Base-by-base conservation (phyloP, 352 stramenopile genomes). In the Globisporangium solare region DNA sequence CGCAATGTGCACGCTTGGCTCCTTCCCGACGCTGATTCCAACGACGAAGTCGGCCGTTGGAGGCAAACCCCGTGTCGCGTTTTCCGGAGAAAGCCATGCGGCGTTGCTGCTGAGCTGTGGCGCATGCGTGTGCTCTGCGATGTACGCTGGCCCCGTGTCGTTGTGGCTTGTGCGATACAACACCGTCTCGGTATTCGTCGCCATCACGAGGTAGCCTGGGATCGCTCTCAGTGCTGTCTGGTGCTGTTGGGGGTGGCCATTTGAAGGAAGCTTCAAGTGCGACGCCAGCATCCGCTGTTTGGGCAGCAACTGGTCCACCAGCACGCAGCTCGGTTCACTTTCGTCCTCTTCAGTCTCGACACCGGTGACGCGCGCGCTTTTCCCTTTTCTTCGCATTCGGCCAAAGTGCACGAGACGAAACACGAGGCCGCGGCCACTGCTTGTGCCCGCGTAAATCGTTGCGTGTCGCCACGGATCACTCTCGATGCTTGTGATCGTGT, bases 401-500 rank as follows among this genome's bases (percentile, higher is more conserved):
- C 54, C 60, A 24, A 70, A 68, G 27, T 60, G 54, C 2, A 66
- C 55, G 45, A 79, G 56, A 1, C 51, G 60, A 54, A 76, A 79
- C 11, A 63, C 67, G 0, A 76, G 52, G n/a, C 35, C 67, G 21
- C 55, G 49, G 2, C 67, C 67, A 24, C 64, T 61, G 37, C 20
- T 60, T 7, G 70, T 76, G 12, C 70, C 67, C 2, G 59, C 67
- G 43, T 70, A 73, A 2, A 79, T 46, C 5, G 62, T 37, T 14
- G 48, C 55, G 24, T 66, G 55, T 3, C 64, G 67, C 70, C 60
- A 79, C 31, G 59, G 42, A 22, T 79, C 70, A 35, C 58, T 58
- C 8, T 68, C 55, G 1, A 79, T 20, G 21, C 64, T 75, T 4
- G 64, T 74, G 47, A 79, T 75, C 3, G n/a, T 45, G 27, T 67